These are phyloP conservation scores for Gnetum montanum DNA, from an alignment of 75 land plant species.

Conservation along the genomic window DNA sequence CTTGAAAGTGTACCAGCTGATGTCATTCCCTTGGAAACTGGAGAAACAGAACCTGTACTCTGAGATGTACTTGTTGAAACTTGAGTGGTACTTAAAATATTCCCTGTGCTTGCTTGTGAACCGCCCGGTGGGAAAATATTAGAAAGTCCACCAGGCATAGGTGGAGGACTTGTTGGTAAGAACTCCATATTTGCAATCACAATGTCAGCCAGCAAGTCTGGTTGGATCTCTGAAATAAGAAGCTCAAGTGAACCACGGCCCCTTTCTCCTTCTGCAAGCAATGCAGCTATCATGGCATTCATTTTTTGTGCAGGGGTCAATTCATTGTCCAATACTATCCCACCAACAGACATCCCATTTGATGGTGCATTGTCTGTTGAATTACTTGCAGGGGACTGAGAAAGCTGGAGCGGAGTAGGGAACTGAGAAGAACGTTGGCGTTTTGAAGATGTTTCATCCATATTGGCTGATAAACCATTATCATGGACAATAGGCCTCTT, in stretches of 20 bases:
- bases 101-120: slow-evolving; percentile 11
- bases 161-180: slow-evolving; percentile 43
- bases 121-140: slow-evolving; percentile 8
- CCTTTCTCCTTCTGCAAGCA: slow-evolving; percentile 86
- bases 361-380: slow-evolving; percentile 12
- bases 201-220: slow-evolving; percentile 89
- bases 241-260: slow-evolving; percentile 81
- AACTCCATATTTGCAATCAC: slow-evolving; percentile 91
- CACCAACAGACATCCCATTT: slow-evolving; percentile 23
- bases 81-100: slow-evolving; percentile 5
- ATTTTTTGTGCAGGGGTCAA: slow-evolving; percentile 70
- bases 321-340: slow-evolving; percentile 20
- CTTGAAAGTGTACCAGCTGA: background rate
- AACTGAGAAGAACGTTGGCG: slow-evolving; percentile 9
- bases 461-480: slow-evolving; percentile 15
- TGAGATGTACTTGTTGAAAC: slow-evolving; percentile 6
- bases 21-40: background rate
- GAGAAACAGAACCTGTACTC: slow-evolving; percentile 5
- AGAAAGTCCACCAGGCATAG: slow-evolving; percentile 15
- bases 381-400: slow-evolving; percentile 15
- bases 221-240: slow-evolving; percentile 71
- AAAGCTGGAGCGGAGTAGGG: background rate
- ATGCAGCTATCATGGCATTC: slow-evolving; percentile 82
- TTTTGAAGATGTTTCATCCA: slow-evolving; percentile 33
- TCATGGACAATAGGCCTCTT: slow-evolving; percentile 23